Evolutionary conservation across 2,329 filamentous ascomycete genomes (phyloP), one percentile per base, ranked within the genome.

Genomic region (Penicillium corylophilum): DNA sequence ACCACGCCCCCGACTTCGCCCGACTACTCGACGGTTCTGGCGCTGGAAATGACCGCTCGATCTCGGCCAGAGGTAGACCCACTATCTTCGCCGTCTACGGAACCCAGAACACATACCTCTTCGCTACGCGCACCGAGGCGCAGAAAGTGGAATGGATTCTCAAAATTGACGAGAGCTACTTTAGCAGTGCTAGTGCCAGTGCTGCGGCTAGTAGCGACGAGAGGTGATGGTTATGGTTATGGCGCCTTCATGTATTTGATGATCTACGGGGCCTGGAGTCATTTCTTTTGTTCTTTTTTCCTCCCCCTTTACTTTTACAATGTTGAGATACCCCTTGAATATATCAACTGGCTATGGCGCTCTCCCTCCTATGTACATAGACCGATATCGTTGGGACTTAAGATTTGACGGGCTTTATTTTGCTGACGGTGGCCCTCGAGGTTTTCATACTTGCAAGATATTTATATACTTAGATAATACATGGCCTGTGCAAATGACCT

Each of bases 121-220:
- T 99, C 71, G 90, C 91, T 13, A 89, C 91, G 22, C 82, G 91
- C 52, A 93, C 85, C 64, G 93, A 96, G 75, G 82, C 86, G 44
- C 92, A 96, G 71, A 96, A 96, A 78, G 87, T 92, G 62, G 94
- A 97, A 70, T 99, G 94, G 94, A 96, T 99, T 62, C 82, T 95
- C 71, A 87, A 88, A 65, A 90, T 99, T 62, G 94, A 99, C 72
- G 88, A 96, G 77, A 89, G 87, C 60, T 86, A 82, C 69, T 83
- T 84, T 63, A 74, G 71, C 53, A 71, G 62, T 50, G 62, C 61
- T 38, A 62, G 57, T 9, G 59, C 65, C 35, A 61, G 64, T 53
- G 51, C 62, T 18, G 52, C 60, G 38, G 57, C 55, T 10, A 69
- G 61, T 39, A 54, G 63, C 38, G 53, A 61, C 46, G 53, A 59